Conservation (phyloP, 495 filamentous ascomycete genomes). For the Penicillium robsamsonii region DNA sequence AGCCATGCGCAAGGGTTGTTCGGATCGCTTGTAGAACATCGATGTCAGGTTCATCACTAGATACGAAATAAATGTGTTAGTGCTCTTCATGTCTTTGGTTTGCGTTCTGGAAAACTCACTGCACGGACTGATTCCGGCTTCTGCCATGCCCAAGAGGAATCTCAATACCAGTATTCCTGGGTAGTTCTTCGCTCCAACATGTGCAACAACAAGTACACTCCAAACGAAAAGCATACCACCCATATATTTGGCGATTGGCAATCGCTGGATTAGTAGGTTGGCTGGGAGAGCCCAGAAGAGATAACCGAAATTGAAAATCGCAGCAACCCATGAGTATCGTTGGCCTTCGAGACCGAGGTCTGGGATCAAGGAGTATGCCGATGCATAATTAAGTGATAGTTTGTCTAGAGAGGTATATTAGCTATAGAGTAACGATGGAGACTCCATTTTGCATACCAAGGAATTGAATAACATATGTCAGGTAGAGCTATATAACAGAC, state of each 20-base stretch:
- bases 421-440: background rate
- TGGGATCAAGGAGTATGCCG: constrained; percentile 35
- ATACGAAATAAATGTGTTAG: constrained; percentile 3
- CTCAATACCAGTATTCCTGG: constrained; percentile 54
- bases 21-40: constrained; percentile 68
- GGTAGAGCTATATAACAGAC: constrained; percentile 27
- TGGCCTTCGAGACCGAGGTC: constrained; percentile 52
- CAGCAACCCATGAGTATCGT: constrained; percentile 52
- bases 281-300: constrained; percentile 52
- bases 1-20: constrained; percentile 60
- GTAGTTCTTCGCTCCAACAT: constrained; percentile 58
- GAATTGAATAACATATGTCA: constrained; percentile 41
- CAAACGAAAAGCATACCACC: constrained; percentile 58
- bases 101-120: constrained; percentile 21
- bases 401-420: constrained; percentile 26
- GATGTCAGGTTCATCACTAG: constrained; percentile 54
- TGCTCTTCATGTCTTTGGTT: background rate
- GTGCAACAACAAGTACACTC: constrained; percentile 54
- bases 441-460: constrained; percentile 20
- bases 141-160: constrained; percentile 64
- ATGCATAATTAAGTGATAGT: constrained; percentile 42
- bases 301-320: constrained; percentile 53
- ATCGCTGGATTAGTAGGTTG: constrained; percentile 51
- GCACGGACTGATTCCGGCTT: constrained; percentile 56
- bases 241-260: constrained; percentile 59